Evolutionary conservation across 345 rosid genomes (phyloP).

Genomic region (Moricandia arvensis): DNA sequence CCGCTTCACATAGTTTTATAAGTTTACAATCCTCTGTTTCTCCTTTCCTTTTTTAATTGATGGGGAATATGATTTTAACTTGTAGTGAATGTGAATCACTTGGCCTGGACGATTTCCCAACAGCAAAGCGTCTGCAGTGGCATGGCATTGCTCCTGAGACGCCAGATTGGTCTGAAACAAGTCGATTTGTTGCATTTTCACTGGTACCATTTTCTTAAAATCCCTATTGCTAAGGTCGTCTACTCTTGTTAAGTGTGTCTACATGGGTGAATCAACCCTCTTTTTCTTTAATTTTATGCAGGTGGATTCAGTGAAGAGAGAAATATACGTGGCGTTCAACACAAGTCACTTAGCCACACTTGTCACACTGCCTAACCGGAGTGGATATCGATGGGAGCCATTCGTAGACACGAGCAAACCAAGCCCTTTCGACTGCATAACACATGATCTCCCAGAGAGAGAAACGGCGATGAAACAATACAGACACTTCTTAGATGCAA

Average conservation of each 20-base stretch:
- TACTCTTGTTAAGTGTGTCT: not conserved
- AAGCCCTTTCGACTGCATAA: slow-evolving; percentile 74
- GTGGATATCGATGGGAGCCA: slow-evolving; percentile 84
- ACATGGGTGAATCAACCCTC: not conserved
- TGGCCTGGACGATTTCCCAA: slow-evolving; percentile 80
- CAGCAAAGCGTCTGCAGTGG: slow-evolving; percentile 88
- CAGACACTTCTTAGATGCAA: slow-evolving; percentile 71
- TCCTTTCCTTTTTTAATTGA: not conserved
- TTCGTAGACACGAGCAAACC: slow-evolving; percentile 86
- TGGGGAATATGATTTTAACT: slow-evolving; percentile 8
- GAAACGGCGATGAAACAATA: slow-evolving; percentile 62
- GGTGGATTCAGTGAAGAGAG: slow-evolving; percentile 73
- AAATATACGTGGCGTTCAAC: slow-evolving; percentile 84
- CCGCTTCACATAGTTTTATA: not conserved
- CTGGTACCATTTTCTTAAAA: slow-evolving; percentile 48
- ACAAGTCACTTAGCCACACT: slow-evolving; percentile 65
- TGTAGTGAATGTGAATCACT: slow-evolving; percentile 91
- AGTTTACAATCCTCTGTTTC: not conserved
- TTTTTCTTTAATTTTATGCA: slow-evolving; percentile 19
- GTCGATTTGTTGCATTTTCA: slow-evolving; percentile 92
- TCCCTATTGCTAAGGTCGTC: not conserved
- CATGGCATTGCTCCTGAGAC: slow-evolving; percentile 72
- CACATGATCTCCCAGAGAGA: slow-evolving; percentile 57
- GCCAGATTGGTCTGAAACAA: slow-evolving; percentile 89
- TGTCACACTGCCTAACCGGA: slow-evolving; percentile 69